Evolutionary conservation across 164 flowering plant species (phyloP), one percentile per base, ranked within the genome.

Genomic region (Tinospora cordifolia): DNA sequence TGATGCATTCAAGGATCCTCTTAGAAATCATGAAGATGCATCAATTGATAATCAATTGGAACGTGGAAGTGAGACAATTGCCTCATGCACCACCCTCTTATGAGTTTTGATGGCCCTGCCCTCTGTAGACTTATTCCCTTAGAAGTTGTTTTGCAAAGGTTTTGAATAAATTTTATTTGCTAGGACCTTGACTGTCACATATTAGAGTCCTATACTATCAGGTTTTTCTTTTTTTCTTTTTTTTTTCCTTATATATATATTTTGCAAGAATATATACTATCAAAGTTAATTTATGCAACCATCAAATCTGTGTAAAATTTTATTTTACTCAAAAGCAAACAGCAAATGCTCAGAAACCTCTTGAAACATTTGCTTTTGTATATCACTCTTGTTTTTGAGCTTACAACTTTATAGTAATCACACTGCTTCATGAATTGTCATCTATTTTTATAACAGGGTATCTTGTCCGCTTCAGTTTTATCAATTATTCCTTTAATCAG

Each of bases 401-500:
- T 39, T 0, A 13, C n/a, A 24, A 54, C 44, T 44, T 19, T 70
- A 40, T 62, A 41, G 30, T 26, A 70, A 71, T 14, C 17, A 49
- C 34, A 24, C 36, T 44, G 14, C 8, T 38, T 51, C 63, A 36
- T 30, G 69, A 24, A 39, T 6, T 58, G 63, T 60, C 25, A 39
- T 38, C 6, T 39, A 65, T 73, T 76, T 58, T 58, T 15, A 57
- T 49, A 78, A 54, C 87, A 94, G 98, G 99, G 99, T 38, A 75
- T 89, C 71, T 77, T 94, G 71, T 92, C 96, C 71, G 98, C 98
- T 69, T 68, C 73, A 30, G 96, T 94, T 75, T 77, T 94, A 75
- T 85, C 99, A n/a, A 81, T 94, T 74, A 74, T 94, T 71, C 90
- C 99, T 27, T 80, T 94, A 39, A 88, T 94, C 41, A 96, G 97